Evolutionary conservation across 2,329 filamentous ascomycete genomes (phyloP), one percentile per base, ranked within the genome.

Genomic region (Diaporthe velutina): DNA sequence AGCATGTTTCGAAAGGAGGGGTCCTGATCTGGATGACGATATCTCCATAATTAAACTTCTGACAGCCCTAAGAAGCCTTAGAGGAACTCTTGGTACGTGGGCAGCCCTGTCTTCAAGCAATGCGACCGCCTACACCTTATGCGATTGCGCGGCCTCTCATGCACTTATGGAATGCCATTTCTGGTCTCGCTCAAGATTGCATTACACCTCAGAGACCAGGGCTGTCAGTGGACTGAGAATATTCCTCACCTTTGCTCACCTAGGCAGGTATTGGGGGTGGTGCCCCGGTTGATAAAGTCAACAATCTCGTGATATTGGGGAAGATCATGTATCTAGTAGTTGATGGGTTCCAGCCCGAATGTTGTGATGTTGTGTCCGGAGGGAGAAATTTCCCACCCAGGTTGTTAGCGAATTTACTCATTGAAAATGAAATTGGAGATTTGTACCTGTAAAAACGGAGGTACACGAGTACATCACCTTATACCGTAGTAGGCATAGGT

Each of bases 1-100:
- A 50, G 22, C n/a, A 28, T 52, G 64, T 67, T 67, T 67, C 64
- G 42, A 52, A 67, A 28, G 19, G 7, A 38, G 64, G 64, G 42
- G 45, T 1, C 42, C 45, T 25, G 61, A 42, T 19, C 30, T 38
- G 25, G 45, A 67, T 67, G 64, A 52, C 64, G 64, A n/a, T 52
- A 17, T 28, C 45, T 35, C 30, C 22, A 1, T 17, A 22, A 22
- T 35, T 52, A 52, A 19, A n/a, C 45, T 52, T 52, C 28, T 33
- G 45, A 33, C 12, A 67, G 30, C 33, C 52, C 22, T 38, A 9
- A 13, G 60, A 22, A 45, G 60, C 38, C 25, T 42, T 33, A 22
- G 35, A 19, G 25, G 38, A 30, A 30, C 40, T 64, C n/a, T 15
- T n/a, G 6, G 22, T 48, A 22, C 28, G 22, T 17, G 42, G 45